These are phyloP conservation scores for Chaetothyriales sp. DNA, from an alignment of 2,329 filamentous ascomycete species.

Conservation along the genomic window DNA sequence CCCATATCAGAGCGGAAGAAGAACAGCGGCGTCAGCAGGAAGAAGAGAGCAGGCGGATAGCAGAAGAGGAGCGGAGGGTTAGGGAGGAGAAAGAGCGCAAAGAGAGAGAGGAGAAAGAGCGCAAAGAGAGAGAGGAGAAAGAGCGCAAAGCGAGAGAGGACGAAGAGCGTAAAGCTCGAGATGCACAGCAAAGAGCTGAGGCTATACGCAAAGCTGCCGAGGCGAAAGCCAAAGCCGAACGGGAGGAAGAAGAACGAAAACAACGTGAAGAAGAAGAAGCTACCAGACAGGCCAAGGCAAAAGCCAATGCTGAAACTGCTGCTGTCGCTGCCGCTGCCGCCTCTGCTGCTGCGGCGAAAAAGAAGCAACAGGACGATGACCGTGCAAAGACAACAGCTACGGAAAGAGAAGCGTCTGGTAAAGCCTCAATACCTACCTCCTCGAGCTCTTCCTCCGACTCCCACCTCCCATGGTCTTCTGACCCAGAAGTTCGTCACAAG, in stretches of 20 bases:
- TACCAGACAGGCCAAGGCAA: constrained; percentile 19
- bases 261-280: constrained; percentile 23
- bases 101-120: constrained; percentile 23
- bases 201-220: constrained; percentile 33
- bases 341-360: background rate
- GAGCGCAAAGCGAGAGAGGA: constrained; percentile 25
- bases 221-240: constrained; percentile 34
- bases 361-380: background rate
- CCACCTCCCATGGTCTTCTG: constrained; percentile 6
- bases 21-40: constrained; percentile 23
- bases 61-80: constrained; percentile 25
- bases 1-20: constrained; percentile 26
- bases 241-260: constrained; percentile 21
- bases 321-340: constrained; percentile 3
- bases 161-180: constrained; percentile 18
- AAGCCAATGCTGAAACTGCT: constrained; percentile 14
- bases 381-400: constrained; percentile 4
- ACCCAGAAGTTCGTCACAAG: constrained; percentile 30
- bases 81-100: constrained; percentile 29
- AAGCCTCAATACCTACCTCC: constrained; percentile 1
- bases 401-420: constrained; percentile 14
- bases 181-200: constrained; percentile 26
- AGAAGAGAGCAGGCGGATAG: constrained; percentile 19
- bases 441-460: background rate
- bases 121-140: constrained; percentile 20